These are phyloP conservation scores for Populus davidiana DNA, from an alignment of 345 rosid species.

Conservation along the genomic window DNA sequence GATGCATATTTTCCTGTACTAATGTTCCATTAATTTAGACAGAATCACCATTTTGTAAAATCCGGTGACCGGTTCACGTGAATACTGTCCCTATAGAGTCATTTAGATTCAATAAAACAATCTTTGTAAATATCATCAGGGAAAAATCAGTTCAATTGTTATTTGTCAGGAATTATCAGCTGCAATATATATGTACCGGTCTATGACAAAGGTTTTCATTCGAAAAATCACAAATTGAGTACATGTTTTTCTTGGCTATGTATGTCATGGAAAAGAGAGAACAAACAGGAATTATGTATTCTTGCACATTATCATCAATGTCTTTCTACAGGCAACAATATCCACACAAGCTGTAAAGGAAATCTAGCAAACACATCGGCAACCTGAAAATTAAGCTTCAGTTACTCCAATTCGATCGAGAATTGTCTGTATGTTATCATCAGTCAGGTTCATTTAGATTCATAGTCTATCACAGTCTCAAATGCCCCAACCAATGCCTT, in stretches of 20 bases:
- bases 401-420: not conserved
- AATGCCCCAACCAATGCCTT: constrained; percentile 86
- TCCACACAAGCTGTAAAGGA: not conserved
- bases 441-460: constrained; percentile 25
- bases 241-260: not conserved
- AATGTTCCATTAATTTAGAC: too few relatives aligned
- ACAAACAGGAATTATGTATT: not conserved
- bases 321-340: not conserved
- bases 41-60: too few relatives aligned
- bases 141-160: not conserved
- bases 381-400: not conserved
- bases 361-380: not conserved
- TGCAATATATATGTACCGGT: not conserved
- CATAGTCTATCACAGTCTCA: constrained; percentile 81
- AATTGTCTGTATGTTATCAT: not conserved
- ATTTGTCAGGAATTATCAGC: not conserved
- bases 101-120: too few relatives aligned
- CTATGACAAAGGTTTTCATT: not conserved
- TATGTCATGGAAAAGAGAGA: not conserved
- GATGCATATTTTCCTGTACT: too few relatives aligned
- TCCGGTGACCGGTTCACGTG: too few relatives aligned
- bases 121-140: not conserved
- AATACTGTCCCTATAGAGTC: too few relatives aligned
- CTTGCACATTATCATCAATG: not conserved
- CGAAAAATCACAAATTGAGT: not conserved